phyloP scores from a whole-genome alignment of 345 rosid genomes.

The Brassica cretica region DNA sequence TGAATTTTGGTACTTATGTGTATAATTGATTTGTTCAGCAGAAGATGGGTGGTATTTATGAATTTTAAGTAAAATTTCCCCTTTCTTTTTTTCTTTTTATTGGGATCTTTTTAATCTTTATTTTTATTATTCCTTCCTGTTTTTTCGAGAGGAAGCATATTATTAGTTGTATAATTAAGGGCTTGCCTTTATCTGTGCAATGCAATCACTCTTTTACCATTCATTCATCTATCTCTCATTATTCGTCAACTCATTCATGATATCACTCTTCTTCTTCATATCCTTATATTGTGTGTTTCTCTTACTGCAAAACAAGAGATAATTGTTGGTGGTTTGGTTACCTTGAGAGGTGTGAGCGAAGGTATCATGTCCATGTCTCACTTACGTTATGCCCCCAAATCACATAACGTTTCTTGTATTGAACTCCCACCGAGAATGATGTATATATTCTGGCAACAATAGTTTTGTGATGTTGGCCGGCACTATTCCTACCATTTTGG shows the following conservation, averaged over 20 bases:
- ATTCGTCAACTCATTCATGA: neutral
- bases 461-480: no score
- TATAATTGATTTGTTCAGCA: constrained; percentile 48
- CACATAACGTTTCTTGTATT: no score
- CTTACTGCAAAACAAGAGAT: neutral
- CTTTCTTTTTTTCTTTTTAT: neutral
- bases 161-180: neutral
- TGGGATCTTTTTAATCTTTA: neutral
- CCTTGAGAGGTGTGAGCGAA: no score
- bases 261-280: neutral
- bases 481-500: no score
- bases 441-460: no score
- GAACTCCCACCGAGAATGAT: no score
- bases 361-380: no score
- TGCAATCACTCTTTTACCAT: neutral
- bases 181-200: neutral
- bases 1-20: constrained; percentile 64
- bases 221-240: neutral
- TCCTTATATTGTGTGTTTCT: neutral
- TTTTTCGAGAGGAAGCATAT: constrained; percentile 33
- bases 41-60: constrained; percentile 44
- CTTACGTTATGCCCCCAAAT: no score
- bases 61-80: neutral
- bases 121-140: constrained; percentile 26
- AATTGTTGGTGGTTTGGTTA: neutral